Evolutionary conservation across 176 grass and related monocot species (phyloP), one percentile per base, ranked within the genome.

Genomic region (Poa annua): DNA sequence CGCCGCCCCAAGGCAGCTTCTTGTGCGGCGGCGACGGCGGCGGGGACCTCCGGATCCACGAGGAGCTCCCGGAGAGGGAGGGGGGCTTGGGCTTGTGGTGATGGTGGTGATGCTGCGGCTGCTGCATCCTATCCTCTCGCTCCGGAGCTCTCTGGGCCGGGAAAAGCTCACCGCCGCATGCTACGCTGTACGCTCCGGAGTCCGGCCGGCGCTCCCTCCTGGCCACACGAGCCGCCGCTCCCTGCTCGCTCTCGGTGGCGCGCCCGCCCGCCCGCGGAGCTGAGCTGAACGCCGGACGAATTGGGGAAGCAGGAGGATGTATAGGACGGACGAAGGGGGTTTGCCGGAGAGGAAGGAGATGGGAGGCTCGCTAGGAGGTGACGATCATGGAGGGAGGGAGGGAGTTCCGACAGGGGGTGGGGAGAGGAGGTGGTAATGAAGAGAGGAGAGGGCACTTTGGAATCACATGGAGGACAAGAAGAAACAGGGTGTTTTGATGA

Each of bases 21-120:
- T 80, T 84, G 41, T 87, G 88, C 80, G 84, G 88, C 84, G 88
- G 88, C 59, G 84, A 87, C 50, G 75, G 80, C 80, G 84, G 88
- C 42, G 84, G 80, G 22, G 88, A 84, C 88, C 84, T 60, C 80
- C 88, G 88, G 80, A 86, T 90, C 88, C 88, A 87, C 59, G 88
- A 80, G 32, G 50, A 51, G 88, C 60, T 80, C 38, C n/a, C 8
- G 48, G 65, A 44, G 49, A 53, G 16, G 16, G 79, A 17, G 1
- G 83, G 88, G 1, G 83, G 88, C 79, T 89, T 85, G 70, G 82
- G 61, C 50, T 83, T 90, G 67, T 86, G 84, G 1, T 85, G 62
- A 59, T 86, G 84, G 1, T 85, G 62, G 41, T 90, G 80, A 60
- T 86, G 84, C 84, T 79, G 88, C 80, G 50, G 84, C 80, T 66